Evolutionary conservation across 129 eudicot species (phyloP).

Genomic region (Flaveria linearis): DNA sequence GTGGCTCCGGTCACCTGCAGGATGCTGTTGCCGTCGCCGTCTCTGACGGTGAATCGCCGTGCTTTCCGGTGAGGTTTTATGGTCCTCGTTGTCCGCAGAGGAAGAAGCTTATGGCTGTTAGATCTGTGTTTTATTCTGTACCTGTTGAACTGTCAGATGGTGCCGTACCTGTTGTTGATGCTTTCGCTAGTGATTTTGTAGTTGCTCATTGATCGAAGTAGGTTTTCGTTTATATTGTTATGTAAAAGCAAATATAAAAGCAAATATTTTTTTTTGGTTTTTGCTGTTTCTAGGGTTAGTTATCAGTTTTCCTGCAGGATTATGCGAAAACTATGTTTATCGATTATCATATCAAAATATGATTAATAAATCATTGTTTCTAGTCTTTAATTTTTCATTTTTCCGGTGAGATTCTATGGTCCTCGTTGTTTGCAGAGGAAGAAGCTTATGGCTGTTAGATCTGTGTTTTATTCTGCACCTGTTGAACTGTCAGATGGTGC

Average conservation of each 20-base stretch:
- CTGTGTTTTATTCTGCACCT: constrained; percentile 21
- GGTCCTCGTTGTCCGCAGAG: constrained; percentile 55
- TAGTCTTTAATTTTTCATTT: neutral
- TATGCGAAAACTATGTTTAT: constrained; percentile 20
- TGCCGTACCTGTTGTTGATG: constrained; percentile 44
- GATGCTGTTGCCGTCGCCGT: neutral
- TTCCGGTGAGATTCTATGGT: constrained; percentile 40
- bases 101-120: constrained; percentile 59
- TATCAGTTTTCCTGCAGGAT: neutral
- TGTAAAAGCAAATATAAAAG: neutral
- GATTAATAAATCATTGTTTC: constrained; percentile 15
- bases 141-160: constrained; percentile 22
- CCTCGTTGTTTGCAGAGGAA: constrained; percentile 53
- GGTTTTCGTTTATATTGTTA: constrained; percentile 11
- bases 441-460: constrained; percentile 51
- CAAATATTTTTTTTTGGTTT: neutral
- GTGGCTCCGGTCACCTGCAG: constrained; percentile 12
- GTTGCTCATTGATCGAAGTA: constrained; percentile 50
- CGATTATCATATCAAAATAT: neutral
- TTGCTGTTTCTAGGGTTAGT: neutral
- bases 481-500: constrained; percentile 29
- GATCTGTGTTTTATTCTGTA: constrained; percentile 30
- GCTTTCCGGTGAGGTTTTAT: constrained; percentile 38
- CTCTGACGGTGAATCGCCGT: constrained; percentile 35
- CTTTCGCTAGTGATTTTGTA: constrained; percentile 40